A percentile compares a stretch with the other conserved stretches of the same genome.
phyloP scores from a whole-genome alignment of 225 moss, liverwort and hornwort genomes.

The Physcomitrellopsis africana region DNA sequence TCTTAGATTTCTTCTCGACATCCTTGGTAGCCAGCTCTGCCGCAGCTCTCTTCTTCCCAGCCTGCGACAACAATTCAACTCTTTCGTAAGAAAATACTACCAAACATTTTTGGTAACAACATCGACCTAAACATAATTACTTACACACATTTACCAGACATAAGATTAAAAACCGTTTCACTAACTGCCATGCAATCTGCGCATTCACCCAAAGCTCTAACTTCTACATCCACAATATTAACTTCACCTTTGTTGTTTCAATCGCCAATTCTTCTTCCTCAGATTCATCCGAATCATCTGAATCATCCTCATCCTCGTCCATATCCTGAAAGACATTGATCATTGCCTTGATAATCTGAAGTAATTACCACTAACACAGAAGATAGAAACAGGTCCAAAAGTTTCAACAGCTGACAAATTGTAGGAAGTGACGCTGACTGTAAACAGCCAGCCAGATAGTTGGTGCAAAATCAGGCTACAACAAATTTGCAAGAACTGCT shows the following conservation, averaged over 20 bases:
- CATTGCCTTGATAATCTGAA: background rate
- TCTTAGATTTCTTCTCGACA: conserved; percentile 52
- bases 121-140: too few relatives aligned
- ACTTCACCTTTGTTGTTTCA: conserved; percentile 31
- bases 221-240: background rate
- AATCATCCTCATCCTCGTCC: conserved; percentile 29
- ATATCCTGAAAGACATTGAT: conserved; percentile 26
- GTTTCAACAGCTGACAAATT: too few relatives aligned
- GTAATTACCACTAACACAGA: background rate
- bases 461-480: too few relatives aligned
- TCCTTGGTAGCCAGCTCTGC: conserved; percentile 29
- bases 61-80: background rate
- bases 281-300: conserved; percentile 38
- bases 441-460: too few relatives aligned
- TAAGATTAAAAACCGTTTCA: too few relatives aligned
- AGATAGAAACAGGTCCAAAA: background rate
- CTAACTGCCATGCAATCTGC: too few relatives aligned
- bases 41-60: conserved; percentile 53
- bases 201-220: too few relatives aligned
- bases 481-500: too few relatives aligned
- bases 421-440: too few relatives aligned
- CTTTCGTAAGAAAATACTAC: background rate
- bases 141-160: too few relatives aligned
- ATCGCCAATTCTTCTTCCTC: conserved; percentile 36
- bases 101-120: too few relatives aligned